These are phyloP conservation scores for Pythium grandisporangium DNA, from an alignment of 352 stramenopile species.

Conservation along the genomic window DNA sequence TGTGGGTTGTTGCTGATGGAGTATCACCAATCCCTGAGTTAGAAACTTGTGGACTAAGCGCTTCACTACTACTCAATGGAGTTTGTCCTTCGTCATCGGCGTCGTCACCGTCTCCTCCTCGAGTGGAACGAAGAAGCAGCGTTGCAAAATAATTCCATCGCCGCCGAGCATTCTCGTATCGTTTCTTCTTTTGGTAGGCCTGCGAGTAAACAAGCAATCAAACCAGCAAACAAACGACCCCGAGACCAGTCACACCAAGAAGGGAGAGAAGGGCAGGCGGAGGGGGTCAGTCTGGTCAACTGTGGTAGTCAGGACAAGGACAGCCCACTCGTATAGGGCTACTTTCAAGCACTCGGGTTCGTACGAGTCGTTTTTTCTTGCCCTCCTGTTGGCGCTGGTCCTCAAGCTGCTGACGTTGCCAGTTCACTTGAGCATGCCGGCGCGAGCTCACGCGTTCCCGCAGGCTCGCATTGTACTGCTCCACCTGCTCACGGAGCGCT, in stretches of 20 bases:
- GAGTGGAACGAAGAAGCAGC: slow-evolving; percentile 18
- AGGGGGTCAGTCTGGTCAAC: too few species aligned
- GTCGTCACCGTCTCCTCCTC: slow-evolving; percentile 4
- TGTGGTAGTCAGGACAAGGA: too few species aligned
- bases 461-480: slow-evolving; percentile 29
- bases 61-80: too few species aligned
- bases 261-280: too few species aligned
- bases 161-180: slow-evolving; percentile 19
- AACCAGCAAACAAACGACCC: too few species aligned
- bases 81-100: too few species aligned
- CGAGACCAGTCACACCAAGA: too few species aligned
- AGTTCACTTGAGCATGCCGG: slow-evolving; percentile 18
- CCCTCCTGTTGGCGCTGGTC: slow-evolving; percentile 32
- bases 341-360: background rate
- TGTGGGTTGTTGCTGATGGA: too few species aligned
- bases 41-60: too few species aligned
- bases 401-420: slow-evolving; percentile 20
- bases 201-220: too few species aligned
- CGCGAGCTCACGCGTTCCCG: slow-evolving; percentile 21
- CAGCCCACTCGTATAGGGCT: too few species aligned
- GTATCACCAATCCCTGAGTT: too few species aligned
- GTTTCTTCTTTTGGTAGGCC: slow-evolving; percentile 21
- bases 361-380: slow-evolving; percentile 21
- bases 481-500: slow-evolving; percentile 26
- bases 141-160: slow-evolving; percentile 28